These are phyloP conservation scores for Globisporangium sylvaticum DNA, from an alignment of 352 stramenopile genomes.

Conservation along the genomic window DNA sequence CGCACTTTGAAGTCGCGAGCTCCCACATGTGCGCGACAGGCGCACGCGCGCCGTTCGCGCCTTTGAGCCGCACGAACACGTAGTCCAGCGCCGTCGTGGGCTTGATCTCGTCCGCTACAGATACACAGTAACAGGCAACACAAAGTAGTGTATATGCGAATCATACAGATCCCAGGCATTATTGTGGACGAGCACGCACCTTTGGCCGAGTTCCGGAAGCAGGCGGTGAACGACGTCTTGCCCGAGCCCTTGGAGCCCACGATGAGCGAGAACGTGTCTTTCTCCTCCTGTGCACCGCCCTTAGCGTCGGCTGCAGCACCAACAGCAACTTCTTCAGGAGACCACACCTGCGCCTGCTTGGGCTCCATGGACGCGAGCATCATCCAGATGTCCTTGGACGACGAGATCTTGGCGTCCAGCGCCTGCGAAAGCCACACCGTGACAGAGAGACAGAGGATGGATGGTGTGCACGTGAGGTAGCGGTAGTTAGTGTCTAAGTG, in stretches of 20 bases:
- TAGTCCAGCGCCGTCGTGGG: constrained; percentile 91
- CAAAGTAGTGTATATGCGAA: background rate
- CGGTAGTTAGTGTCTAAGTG: background rate
- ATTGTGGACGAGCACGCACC: too few relatives aligned
- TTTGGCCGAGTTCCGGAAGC: constrained; percentile 64
- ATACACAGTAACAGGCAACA: background rate
- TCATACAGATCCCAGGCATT: too few relatives aligned
- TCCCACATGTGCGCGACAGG: constrained; percentile 91
- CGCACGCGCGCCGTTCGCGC: constrained; percentile 20
- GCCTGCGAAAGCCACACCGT: background rate
- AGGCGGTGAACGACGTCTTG: constrained; percentile 79
- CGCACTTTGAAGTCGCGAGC: constrained; percentile 73
- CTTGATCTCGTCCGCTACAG: constrained; percentile 76
- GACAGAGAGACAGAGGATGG: background rate
- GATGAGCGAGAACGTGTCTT: constrained; percentile 71
- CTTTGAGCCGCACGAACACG: constrained; percentile 79
- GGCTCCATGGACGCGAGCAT: constrained; percentile 54
- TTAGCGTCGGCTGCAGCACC: constrained; percentile 15
- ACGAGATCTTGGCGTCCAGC: constrained; percentile 15
- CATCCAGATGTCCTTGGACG: constrained; percentile 69
- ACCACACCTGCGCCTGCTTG: constrained; percentile 22
- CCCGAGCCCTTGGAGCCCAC: constrained; percentile 62
- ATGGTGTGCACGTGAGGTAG: too few relatives aligned
- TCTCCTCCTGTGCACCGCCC: constrained; percentile 33
- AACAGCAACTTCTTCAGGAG: constrained; percentile 12